Percentiles rank a stretch among this genome's conserved stretches.
phyloP scores from a whole-genome alignment of 345 rosid species.

The Eucalyptus erythrocorys region DNA sequence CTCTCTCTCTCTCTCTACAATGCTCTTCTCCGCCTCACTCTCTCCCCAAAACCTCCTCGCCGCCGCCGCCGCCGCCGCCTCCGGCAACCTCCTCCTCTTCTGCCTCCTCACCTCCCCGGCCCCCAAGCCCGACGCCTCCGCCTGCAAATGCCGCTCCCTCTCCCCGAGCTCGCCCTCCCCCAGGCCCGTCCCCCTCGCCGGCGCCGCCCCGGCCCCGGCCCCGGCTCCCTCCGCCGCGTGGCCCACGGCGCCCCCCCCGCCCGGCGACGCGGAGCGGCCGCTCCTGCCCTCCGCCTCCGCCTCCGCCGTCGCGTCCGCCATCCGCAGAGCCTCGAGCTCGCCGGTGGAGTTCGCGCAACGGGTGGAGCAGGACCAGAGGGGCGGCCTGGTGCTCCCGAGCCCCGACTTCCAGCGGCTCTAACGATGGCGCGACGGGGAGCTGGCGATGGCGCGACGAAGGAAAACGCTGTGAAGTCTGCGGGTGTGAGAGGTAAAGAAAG shows the following conservation, averaged over 20 bases:
- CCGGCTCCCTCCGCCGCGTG: conserved; percentile 29
- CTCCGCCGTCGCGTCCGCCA: conserved; percentile 66
- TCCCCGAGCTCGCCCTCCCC: background rate
- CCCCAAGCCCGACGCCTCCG: background rate
- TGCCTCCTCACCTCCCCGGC: background rate
- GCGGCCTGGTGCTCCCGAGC: conserved; percentile 58
- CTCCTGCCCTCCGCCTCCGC: conserved; percentile 65
- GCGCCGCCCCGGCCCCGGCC: background rate
- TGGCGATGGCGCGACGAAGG: conserved; percentile 37
- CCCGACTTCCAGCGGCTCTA: conserved; percentile 77
- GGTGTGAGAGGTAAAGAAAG: too few relatives aligned
- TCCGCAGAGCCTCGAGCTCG: conserved; percentile 48
- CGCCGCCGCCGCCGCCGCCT: background rate
- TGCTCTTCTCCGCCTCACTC: conserved; percentile 35
- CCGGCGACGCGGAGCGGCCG: conserved; percentile 2
- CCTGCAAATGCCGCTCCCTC: background rate
- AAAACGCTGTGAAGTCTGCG: too few relatives aligned
- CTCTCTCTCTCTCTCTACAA: background rate
- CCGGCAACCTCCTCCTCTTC: background rate
- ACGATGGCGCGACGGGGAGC: too few relatives aligned
- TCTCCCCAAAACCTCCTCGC: conserved; percentile 2
- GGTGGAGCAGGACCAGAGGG: conserved; percentile 40
- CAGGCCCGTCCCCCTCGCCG: background rate
- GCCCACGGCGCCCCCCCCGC: conserved; percentile 19
- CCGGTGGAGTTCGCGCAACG: conserved; percentile 65